These are phyloP conservation scores for Ustilago trichophora DNA, from an alignment of 1,284 basidiomycete genomes.

Conservation along the genomic window DNA sequence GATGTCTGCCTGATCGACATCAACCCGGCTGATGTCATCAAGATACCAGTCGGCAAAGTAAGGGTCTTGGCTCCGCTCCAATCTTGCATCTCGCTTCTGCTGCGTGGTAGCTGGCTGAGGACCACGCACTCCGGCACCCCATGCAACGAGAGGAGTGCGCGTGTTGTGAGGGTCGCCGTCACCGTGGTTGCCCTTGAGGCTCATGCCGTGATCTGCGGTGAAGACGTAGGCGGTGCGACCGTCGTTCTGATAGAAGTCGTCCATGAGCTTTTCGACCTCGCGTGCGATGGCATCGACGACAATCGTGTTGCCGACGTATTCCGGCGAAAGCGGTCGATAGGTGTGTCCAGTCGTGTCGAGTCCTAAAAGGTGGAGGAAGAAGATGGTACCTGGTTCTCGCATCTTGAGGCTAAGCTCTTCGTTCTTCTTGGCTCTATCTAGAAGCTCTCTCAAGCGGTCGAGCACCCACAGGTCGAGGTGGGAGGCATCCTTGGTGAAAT, in stretches of 20 bases:
- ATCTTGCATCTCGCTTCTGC: constrained; percentile 8
- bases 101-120: constrained; percentile 10
- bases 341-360: constrained; percentile 88
- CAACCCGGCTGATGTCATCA: constrained; percentile 38
- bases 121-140: constrained; percentile 75
- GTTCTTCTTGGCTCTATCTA: constrained; percentile 34
- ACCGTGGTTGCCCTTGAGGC: constrained; percentile 85
- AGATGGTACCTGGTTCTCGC: constrained; percentile 73
- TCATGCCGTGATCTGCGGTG: constrained; percentile 92
- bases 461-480: constrained; percentile 82
- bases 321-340: constrained; percentile 84
- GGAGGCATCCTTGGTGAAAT: constrained; percentile 74
- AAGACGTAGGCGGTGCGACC: constrained; percentile 80
- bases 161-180: constrained; percentile 90
- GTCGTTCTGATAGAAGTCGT: constrained; percentile 73
- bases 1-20: constrained; percentile 86
- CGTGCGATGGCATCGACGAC: constrained; percentile 82
- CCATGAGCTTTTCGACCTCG: constrained; percentile 74
- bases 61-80: constrained; percentile 17
- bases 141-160: constrained; percentile 82
- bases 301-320: constrained; percentile 86
- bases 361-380: constrained; percentile 85
- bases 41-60: constrained; percentile 59
- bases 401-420: constrained; percentile 69
- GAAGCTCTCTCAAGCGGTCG: constrained; percentile 73